Evolutionary conservation across 352 stramenopile species (phyloP).

Genomic region (Globisporangium abappressorium): DNA sequence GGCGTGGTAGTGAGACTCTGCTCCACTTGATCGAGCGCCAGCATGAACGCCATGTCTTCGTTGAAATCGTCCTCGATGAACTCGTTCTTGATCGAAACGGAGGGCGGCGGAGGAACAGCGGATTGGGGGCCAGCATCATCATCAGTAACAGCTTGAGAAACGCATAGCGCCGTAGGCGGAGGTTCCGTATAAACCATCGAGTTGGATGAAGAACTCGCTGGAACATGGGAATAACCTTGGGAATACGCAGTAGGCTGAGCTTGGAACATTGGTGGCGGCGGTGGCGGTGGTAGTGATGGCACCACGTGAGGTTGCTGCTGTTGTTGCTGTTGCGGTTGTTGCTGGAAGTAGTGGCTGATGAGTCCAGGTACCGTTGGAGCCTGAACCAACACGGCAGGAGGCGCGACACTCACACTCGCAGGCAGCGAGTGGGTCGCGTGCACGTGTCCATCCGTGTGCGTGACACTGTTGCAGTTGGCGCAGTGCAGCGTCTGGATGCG

Average conservation of each 20-base stretch:
- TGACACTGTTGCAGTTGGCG: slow-evolving; percentile 15
- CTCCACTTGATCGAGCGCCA: slow-evolving; percentile 68
- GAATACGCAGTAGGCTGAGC: not conserved
- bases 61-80: slow-evolving; percentile 65
- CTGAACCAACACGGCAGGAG: not conserved
- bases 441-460: slow-evolving; percentile 1
- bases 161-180: not conserved
- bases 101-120: not conserved
- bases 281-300: not conserved
- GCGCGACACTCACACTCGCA: not conserved
- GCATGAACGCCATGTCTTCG: slow-evolving; percentile 62
- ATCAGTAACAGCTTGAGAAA: not conserved
- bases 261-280: not conserved
- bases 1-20: slow-evolving; percentile 30
- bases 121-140: not conserved
- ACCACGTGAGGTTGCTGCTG: not conserved
- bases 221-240: not conserved
- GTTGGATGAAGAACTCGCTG: not conserved
- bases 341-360: not conserved
- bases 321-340: slow-evolving; percentile 3
- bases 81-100: slow-evolving; percentile 26
- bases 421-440: not conserved
- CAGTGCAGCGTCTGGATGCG: slow-evolving; percentile 47
- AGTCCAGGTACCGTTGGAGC: not conserved
- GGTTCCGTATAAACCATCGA: not conserved